Conservation (phyloP, 129 eudicot genomes). For the Silybum marianum region DNA sequence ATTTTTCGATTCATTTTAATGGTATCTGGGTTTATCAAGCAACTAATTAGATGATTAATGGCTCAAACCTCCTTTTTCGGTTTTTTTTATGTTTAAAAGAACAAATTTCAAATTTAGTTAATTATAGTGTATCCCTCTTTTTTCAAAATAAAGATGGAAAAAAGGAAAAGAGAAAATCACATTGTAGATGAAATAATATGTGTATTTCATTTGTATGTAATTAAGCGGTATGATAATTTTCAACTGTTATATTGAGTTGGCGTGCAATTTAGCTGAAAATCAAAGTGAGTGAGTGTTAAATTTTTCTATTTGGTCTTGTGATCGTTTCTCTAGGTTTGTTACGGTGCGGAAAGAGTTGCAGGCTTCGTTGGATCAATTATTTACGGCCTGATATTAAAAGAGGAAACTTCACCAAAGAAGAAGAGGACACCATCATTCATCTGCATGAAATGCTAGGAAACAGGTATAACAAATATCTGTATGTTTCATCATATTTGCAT, state of each 20-base stretch:
- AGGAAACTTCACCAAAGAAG: slow-evolving; percentile 54
- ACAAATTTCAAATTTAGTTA: not conserved
- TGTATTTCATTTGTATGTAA: not conserved
- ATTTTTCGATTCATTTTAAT: not conserved
- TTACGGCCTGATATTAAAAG: slow-evolving; percentile 57
- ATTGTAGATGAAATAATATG: not conserved
- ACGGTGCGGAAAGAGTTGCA: slow-evolving; percentile 62
- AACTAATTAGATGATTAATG: not conserved
- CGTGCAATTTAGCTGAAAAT: not conserved
- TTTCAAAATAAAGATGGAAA: not conserved
- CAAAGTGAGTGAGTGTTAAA: not conserved
- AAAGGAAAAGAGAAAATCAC: not conserved
- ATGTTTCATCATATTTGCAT: not conserved
- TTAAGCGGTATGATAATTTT: not conserved
- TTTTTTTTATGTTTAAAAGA: not conserved
- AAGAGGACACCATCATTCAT: slow-evolving; percentile 50
- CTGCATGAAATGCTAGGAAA: slow-evolving; percentile 58
- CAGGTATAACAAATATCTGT: slow-evolving; percentile 38
- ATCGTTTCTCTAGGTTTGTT: slow-evolving; percentile 38
- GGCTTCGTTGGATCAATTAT: slow-evolving; percentile 56
- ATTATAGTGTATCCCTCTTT: not conserved
- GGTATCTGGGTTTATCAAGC: not conserved
- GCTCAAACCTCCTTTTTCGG: not conserved
- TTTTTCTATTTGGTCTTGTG: too few species aligned
- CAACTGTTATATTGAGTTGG: not conserved